Percentiles rank a stretch among this genome's conserved stretches.
These are phyloP conservation scores for Parachaetomium inaequale DNA, from an alignment of 495 filamentous ascomycete species.

Conservation along the genomic window DNA sequence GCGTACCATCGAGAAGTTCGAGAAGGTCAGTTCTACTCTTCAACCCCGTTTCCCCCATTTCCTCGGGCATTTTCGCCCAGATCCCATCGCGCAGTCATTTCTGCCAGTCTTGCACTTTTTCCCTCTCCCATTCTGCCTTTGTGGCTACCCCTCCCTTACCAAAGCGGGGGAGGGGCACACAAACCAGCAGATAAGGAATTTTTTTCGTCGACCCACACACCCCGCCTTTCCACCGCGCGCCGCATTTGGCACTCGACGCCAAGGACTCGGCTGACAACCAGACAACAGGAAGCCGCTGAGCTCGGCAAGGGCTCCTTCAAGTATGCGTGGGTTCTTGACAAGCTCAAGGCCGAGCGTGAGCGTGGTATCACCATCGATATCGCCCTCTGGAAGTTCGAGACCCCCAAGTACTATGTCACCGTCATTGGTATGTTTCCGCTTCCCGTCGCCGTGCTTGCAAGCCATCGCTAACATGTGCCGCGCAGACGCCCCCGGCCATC, in stretches of 20 bases:
- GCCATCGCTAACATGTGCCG: constrained; percentile 13
- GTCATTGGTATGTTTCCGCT: constrained; percentile 74
- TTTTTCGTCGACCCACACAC: constrained; percentile 33
- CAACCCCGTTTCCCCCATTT: constrained; percentile 15
- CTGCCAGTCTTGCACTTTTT: constrained; percentile 17
- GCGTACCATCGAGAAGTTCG: constrained; percentile 99
- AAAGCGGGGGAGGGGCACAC: constrained; percentile 35
- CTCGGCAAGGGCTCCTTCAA: constrained; percentile 99
- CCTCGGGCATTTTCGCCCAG: constrained; percentile 9
- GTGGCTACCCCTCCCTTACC: constrained; percentile 31
- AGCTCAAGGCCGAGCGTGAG: constrained; percentile 99
- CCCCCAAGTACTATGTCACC: constrained; percentile 96
- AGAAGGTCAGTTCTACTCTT: constrained; percentile 72
- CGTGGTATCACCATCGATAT: constrained; percentile 99
- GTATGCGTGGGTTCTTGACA: constrained; percentile 99
- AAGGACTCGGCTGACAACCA: constrained; percentile 29
- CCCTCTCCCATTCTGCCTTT: constrained; percentile 23
- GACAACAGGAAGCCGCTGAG: constrained; percentile 87
- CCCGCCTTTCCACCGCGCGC: constrained; percentile 6
- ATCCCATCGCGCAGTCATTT: constrained; percentile 13
- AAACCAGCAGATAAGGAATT: constrained; percentile 21
- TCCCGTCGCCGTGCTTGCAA: not conserved
- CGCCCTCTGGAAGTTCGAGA: constrained; percentile 99
- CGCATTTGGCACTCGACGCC: constrained; percentile 5
- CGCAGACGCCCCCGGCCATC: constrained; percentile 94